Percentiles rank a stretch among this genome's conserved stretches.
Conservation (phyloP, 169 alveolate genomes). For the Cryptosporidium andersoni region DNA sequence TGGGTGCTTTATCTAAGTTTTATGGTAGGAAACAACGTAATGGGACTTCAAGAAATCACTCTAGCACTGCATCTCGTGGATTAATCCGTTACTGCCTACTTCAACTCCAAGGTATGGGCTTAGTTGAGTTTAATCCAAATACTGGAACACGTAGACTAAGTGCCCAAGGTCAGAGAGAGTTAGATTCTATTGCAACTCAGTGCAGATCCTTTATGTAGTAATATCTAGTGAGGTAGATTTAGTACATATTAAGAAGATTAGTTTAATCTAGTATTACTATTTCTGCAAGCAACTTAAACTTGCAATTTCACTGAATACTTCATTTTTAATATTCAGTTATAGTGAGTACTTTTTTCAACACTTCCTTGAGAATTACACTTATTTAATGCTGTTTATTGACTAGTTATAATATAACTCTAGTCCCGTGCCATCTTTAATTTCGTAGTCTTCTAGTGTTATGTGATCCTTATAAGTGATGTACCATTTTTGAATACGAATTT, state of each 20-base stretch:
- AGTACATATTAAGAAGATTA: too few relatives aligned
- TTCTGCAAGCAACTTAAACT: too few relatives aligned
- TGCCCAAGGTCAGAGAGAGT: slow-evolving; percentile 83
- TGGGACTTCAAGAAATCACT: slow-evolving; percentile 91
- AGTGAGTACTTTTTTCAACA: background rate
- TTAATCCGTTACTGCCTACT: slow-evolving; percentile 92
- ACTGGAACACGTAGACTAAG: slow-evolving; percentile 84
- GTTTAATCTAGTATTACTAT: too few relatives aligned
- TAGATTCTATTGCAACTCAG: slow-evolving; percentile 84
- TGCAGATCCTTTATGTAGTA: slow-evolving; percentile 34
- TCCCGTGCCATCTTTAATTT: slow-evolving; percentile 97
- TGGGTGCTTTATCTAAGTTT: slow-evolving; percentile 89
- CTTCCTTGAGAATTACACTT: background rate
- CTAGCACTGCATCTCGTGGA: slow-evolving; percentile 92
- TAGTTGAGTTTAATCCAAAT: slow-evolving; percentile 90
- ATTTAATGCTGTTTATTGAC: background rate
- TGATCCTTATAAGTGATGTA: slow-evolving; percentile 96
- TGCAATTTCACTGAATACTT: too few relatives aligned
- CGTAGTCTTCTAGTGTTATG: slow-evolving; percentile 97
- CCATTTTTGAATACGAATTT: slow-evolving; percentile 95
- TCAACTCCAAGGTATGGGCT: slow-evolving; percentile 91
- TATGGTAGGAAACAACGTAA: slow-evolving; percentile 91
- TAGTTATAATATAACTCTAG: slow-evolving; percentile 96
- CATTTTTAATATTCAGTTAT: background rate
- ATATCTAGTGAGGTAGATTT: too few relatives aligned